A percentile compares a stretch with the other conserved stretches of the same genome.
Evolutionary conservation across 768 basidiomycete species (phyloP).

Genomic region (Amanita pseudoporphyria): DNA sequence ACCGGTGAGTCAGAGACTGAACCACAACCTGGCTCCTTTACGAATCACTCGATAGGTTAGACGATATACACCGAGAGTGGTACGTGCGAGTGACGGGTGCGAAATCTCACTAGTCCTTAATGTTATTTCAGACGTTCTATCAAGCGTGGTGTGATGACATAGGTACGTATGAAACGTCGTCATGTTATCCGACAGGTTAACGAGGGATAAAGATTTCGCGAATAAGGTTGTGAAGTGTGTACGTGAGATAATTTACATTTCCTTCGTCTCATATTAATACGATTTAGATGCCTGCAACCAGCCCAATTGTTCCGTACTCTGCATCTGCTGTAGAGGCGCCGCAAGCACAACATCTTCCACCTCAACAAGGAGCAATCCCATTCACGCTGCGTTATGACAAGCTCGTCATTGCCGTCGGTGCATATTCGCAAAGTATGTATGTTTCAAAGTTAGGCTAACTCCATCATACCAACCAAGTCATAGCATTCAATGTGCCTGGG

Average conservation of each 20-base stretch:
- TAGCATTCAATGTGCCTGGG: constrained; percentile 64
- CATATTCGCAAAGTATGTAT: constrained; percentile 69
- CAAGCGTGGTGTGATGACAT: constrained; percentile 74
- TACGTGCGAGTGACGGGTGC: constrained; percentile 17
- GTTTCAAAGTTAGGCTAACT: background rate
- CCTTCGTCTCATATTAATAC: background rate
- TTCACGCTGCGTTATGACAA: constrained; percentile 70
- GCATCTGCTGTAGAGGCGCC: background rate
- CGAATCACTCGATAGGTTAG: constrained; percentile 30
- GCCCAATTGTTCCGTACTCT: constrained; percentile 25
- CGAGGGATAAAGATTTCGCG: constrained; percentile 39
- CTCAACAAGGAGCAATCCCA: constrained; percentile 12
- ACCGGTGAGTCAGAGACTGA: constrained; percentile 39
- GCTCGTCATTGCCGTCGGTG: constrained; percentile 77
- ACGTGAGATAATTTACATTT: constrained; percentile 13
- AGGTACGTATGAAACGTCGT: constrained; percentile 26
- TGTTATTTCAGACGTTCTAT: constrained; percentile 39
- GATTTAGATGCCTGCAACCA: constrained; percentile 53
- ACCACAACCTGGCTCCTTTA: background rate
- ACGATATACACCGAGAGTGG: constrained; percentile 45
- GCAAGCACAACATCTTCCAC: background rate
- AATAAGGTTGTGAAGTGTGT: constrained; percentile 53
- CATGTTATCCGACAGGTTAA: background rate
- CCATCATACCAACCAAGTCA: constrained; percentile 1
- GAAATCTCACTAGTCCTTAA: background rate